Percentiles rank a stretch among this genome's conserved stretches.
These are phyloP conservation scores for Alternaria incomplexa DNA, from an alignment of 2,329 filamentous ascomycete genomes.

Conservation along the genomic window DNA sequence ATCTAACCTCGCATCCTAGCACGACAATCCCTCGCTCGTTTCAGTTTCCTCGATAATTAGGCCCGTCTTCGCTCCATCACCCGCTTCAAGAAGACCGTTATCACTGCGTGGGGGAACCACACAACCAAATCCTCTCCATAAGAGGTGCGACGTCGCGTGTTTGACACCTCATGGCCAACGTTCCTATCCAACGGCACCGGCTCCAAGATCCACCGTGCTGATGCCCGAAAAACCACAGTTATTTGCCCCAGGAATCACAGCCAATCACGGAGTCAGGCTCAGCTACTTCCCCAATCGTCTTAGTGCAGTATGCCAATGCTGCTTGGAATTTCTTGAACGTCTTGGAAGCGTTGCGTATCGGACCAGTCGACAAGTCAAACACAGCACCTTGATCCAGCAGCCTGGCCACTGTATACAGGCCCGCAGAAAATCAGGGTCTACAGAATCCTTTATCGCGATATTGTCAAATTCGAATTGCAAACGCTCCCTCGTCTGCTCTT, in stretches of 20 bases:
- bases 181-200: neutral
- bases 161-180: neutral
- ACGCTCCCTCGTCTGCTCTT: constrained; percentile 5
- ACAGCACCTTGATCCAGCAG: constrained; percentile 1
- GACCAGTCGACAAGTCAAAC: neutral
- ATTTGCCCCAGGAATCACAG: neutral
- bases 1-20: constrained; percentile 10
- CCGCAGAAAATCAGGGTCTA: neutral
- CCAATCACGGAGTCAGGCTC: neutral
- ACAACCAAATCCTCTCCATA: constrained; percentile 10
- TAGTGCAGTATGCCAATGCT: neutral
- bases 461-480: constrained; percentile 11
- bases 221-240: constrained; percentile 3
- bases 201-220: constrained; percentile 5
- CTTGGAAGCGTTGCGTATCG: constrained; percentile 2
- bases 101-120: constrained; percentile 21
- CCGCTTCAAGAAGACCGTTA: constrained; percentile 15
- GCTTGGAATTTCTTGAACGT: constrained; percentile 11
- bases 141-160: constrained; percentile 14
- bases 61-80: neutral
- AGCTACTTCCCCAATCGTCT: neutral
- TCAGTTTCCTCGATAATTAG: constrained; percentile 14
- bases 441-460: constrained; percentile 9
- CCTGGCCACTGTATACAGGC: constrained; percentile 2
- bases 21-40: constrained; percentile 17